Evolutionary conservation across 129 eudicot species (phyloP).

Genomic region (Artemisia argyi): DNA sequence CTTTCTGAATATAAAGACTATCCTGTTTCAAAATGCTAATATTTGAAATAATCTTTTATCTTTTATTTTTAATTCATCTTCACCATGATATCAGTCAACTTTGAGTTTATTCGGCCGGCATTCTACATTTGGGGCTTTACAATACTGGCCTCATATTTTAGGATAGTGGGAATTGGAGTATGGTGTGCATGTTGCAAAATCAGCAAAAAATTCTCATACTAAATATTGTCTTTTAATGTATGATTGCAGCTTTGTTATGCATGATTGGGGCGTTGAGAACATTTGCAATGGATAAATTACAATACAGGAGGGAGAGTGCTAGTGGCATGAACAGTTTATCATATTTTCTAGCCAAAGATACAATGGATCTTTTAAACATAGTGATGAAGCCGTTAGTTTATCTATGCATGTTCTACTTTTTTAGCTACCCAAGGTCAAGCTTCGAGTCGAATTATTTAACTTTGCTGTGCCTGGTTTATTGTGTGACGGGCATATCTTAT

Average conservation of each 20-base stretch:
- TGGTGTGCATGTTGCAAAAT: neutral
- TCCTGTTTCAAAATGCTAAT: too few species aligned
- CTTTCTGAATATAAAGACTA: too few species aligned
- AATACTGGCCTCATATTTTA: too few species aligned
- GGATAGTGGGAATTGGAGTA: neutral
- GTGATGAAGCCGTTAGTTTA: constrained; percentile 84
- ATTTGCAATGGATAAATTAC: constrained; percentile 80
- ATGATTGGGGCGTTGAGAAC: constrained; percentile 94
- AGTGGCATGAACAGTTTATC: constrained; percentile 90
- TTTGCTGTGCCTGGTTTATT: constrained; percentile 82
- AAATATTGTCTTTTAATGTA: constrained; percentile 10
- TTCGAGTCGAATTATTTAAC: constrained; percentile 59
- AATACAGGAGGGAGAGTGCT: constrained; percentile 74
- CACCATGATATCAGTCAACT: too few species aligned
- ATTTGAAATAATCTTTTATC: too few species aligned
- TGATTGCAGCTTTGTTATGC: constrained; percentile 81
- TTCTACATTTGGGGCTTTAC: too few species aligned
- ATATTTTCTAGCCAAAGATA: constrained; percentile 86
- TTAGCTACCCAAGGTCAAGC: constrained; percentile 86
- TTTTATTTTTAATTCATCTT: too few species aligned
- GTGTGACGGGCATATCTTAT: constrained; percentile 94
- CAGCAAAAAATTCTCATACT: neutral
- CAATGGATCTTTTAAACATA: constrained; percentile 73
- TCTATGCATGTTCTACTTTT: constrained; percentile 90
- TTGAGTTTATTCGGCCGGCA: too few species aligned